Base-by-base conservation (phyloP, 345 rosid genomes). In the Lenwebbia sp. region DNA sequence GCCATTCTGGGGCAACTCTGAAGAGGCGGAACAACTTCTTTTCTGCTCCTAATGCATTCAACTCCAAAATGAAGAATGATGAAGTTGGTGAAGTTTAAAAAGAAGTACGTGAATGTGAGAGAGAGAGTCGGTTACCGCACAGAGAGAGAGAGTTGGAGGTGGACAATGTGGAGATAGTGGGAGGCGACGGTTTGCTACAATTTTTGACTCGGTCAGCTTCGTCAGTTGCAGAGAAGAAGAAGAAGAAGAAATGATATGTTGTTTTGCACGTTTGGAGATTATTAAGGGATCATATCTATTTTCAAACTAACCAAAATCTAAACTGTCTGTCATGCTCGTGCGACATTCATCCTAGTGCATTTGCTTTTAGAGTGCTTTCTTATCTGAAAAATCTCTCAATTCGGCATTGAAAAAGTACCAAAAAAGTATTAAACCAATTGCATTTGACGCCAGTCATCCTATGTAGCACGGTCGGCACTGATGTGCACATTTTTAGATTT, bases 121-220 rank as follows among this genome's bases (percentile, higher is more conserved):
- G 54, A 19, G 19, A 55, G 14, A 78, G 86, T 81, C 53, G 25
- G 90, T 87, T 87, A 30, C 82, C 22, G 62, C 25, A 10, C 21
- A 56, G 65, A 26, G 62, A 49, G 70, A 28, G 84, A 86, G 74
- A 85, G 82, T 55, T 55, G 89, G 86, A 70, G 81, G 81, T 70
- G 81, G 81, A 70, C 47, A 37, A 84, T 19, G 84, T 86, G 88
- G 88, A 89, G 86, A 85, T 85, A 86, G 91, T 89, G 91, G 91
- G 89, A 44, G 83, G 60, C 55, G 50, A 82, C 83, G 52, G 86
- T 70, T 60, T 81, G 30, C 54, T 2, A 47, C 49, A 7, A n/a
- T 54, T 55, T 58, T 88, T 83, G 88, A 86, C 87, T 57, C 41
- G 44, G 85, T 44, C 89, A 78, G 83, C 85, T 44, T 37, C 13